Conservation (phyloP, 345 rosid genomes). For the Corymbia maculata region DNA sequence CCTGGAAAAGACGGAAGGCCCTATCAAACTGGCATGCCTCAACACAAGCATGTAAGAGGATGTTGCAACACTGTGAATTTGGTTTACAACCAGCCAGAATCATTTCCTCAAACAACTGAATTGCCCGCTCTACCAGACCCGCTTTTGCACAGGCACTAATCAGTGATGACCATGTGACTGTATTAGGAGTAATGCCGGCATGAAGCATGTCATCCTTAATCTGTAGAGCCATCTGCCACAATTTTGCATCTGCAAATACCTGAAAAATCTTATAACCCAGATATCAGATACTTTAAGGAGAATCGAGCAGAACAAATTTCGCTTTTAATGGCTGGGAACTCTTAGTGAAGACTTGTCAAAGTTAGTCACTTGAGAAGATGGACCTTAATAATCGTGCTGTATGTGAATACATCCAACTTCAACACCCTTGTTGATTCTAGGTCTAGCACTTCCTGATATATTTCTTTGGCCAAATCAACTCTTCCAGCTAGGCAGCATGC, state of each 20-base stretch:
- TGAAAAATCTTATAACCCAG: constrained; percentile 12
- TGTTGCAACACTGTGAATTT: constrained; percentile 80
- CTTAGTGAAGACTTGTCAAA: not conserved
- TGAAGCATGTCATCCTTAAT: constrained; percentile 81
- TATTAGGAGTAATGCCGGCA: constrained; percentile 66
- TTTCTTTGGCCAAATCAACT: constrained; percentile 76
- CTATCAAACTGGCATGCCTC: constrained; percentile 84
- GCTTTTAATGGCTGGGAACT: not conserved
- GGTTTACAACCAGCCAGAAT: constrained; percentile 75
- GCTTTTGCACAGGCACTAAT: constrained; percentile 90
- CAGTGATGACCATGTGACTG: constrained; percentile 80
- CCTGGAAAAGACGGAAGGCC: constrained; percentile 79
- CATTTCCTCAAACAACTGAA: constrained; percentile 76
- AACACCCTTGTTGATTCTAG: constrained; percentile 52
- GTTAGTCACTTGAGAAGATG: not conserved
- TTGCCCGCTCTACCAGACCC: constrained; percentile 77
- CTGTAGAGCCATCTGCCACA: constrained; percentile 82
- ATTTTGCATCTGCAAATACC: constrained; percentile 84
- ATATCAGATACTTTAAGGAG: not conserved
- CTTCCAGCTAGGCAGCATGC: constrained; percentile 79
- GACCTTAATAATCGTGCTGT: constrained; percentile 91
- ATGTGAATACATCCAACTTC: constrained; percentile 82
- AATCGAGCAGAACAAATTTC: not conserved
- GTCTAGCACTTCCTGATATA: constrained; percentile 63
- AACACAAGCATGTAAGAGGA: constrained; percentile 81